A percentile compares a stretch with the other conserved stretches of the same genome.
Evolutionary conservation across 306 rosid species (phyloP).

Genomic region (Rosa persica): DNA sequence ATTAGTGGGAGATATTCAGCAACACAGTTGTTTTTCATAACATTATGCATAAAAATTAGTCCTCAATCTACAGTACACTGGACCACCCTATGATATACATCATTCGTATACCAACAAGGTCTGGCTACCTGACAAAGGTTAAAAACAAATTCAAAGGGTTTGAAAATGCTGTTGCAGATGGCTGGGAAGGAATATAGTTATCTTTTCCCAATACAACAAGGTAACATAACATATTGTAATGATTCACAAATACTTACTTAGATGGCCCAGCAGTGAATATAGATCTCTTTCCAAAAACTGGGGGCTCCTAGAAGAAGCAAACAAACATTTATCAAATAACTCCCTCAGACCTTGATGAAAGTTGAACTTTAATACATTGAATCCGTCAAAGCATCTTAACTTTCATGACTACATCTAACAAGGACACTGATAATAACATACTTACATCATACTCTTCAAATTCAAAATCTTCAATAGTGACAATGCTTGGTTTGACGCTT

Average conservation of each 20-base stretch:
- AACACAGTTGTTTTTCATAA: constrained; percentile 6
- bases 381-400: constrained; percentile 8
- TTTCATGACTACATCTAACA: not conserved
- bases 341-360: constrained; percentile 25
- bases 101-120: constrained; percentile 6
- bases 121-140: not conserved
- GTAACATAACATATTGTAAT: not conserved
- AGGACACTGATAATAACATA: constrained; percentile 19
- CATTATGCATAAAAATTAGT: constrained; percentile 12
- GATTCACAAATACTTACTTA: constrained; percentile 54
- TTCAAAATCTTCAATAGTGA: constrained; percentile 80
- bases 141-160: not conserved
- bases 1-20: constrained; percentile 34
- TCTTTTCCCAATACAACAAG: not conserved
- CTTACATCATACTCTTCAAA: constrained; percentile 97
- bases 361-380: constrained; percentile 14
- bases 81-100: not conserved
- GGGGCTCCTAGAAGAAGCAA: constrained; percentile 74
- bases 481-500: constrained; percentile 71
- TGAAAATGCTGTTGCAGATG: not conserved
- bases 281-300: constrained; percentile 92
- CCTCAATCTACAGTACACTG: constrained; percentile 4
- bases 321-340: constrained; percentile 25
- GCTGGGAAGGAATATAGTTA: not conserved
- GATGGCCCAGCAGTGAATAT: constrained; percentile 60